Conservation (phyloP, 78 protist species). For the slime mould (Dictyostelium discoideum) region DNA sequence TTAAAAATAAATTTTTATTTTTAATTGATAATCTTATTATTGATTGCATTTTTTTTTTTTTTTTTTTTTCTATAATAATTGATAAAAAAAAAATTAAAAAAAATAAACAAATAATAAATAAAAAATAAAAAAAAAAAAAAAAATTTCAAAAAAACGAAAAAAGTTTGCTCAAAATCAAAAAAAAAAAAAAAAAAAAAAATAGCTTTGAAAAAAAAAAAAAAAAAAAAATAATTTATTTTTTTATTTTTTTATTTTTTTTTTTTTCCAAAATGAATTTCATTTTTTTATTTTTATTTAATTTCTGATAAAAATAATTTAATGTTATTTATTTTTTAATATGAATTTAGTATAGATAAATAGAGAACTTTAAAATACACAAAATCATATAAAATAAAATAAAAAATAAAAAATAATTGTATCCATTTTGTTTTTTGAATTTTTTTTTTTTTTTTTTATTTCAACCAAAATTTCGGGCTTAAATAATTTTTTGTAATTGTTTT, state of each 20-base stretch:
- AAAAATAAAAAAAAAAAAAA: background rate
- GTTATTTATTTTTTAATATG: too few species aligned
- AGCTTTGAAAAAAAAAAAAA: background rate
- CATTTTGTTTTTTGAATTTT: too few species aligned
- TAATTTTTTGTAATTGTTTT: too few species aligned
- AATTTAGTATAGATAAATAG: too few species aligned
- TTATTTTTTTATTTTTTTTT: background rate
- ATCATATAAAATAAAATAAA: too few species aligned
- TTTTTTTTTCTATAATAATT: background rate
- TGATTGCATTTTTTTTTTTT: conserved; percentile 5
- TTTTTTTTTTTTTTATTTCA: too few species aligned
- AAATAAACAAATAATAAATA: background rate
- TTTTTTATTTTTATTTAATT: too few species aligned
- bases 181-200: background rate
- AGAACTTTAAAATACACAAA: too few species aligned
- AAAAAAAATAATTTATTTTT: background rate
- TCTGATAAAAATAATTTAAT: too few species aligned
- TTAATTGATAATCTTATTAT: conserved; percentile 13
- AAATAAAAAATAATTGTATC: too few species aligned
- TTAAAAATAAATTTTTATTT: background rate
- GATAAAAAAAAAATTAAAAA: background rate
- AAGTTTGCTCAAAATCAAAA: background rate
- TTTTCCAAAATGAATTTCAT: background rate
- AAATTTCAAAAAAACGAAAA: background rate
- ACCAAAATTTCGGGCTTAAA: too few species aligned